phyloP scores from a whole-genome alignment of 345 rosid genomes.

The Melastoma malabathricum region DNA sequence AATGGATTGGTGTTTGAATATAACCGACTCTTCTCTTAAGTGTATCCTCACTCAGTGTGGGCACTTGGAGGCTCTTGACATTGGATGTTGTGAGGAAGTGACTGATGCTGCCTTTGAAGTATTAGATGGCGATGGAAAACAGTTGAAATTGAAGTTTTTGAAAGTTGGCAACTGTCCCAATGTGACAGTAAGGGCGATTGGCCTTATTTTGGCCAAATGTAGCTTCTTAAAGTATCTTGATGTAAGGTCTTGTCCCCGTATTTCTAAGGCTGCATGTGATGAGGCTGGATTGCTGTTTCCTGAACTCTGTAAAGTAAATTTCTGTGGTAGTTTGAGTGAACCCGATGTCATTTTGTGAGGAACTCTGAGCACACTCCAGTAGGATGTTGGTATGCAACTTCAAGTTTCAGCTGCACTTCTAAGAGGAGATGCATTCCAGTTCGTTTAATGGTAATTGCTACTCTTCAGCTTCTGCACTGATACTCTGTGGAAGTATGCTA shows the following conservation, averaged over 20 bases:
- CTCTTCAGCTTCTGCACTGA: no score
- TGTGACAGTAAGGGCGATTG: slow-evolving; percentile 54
- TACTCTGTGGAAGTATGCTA: no score
- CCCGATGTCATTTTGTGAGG: slow-evolving; percentile 36
- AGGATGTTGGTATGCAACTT: no score
- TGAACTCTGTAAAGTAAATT: slow-evolving; percentile 63
- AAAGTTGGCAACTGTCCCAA: slow-evolving; percentile 67
- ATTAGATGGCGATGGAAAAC: slow-evolving; percentile 20
- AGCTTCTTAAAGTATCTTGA: slow-evolving; percentile 55
- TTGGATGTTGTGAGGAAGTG: slow-evolving; percentile 79
- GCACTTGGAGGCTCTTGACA: slow-evolving; percentile 73
- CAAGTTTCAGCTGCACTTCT: no score
- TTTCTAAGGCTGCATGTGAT: slow-evolving; percentile 56
- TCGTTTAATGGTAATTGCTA: no score
- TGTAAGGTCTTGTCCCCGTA: slow-evolving; percentile 71
- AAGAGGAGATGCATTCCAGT: no score
- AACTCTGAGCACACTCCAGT: no score
- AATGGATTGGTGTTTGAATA: slow-evolving; percentile 88
- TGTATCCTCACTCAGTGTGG: slow-evolving; percentile 52
- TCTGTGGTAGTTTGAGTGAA: slow-evolving; percentile 47
- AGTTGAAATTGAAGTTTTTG: slow-evolving; percentile 46
- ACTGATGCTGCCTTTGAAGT: slow-evolving; percentile 54
- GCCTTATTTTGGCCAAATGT: slow-evolving; percentile 59
- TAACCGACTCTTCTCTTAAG: slow-evolving; percentile 58
- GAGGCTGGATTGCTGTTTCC: slow-evolving; percentile 80